A percentile compares a stretch with the other conserved stretches of the same genome.
Evolutionary conservation across 1,139 yeast species (phyloP).

Genomic region (Entelexis sorbosivorans): DNA sequence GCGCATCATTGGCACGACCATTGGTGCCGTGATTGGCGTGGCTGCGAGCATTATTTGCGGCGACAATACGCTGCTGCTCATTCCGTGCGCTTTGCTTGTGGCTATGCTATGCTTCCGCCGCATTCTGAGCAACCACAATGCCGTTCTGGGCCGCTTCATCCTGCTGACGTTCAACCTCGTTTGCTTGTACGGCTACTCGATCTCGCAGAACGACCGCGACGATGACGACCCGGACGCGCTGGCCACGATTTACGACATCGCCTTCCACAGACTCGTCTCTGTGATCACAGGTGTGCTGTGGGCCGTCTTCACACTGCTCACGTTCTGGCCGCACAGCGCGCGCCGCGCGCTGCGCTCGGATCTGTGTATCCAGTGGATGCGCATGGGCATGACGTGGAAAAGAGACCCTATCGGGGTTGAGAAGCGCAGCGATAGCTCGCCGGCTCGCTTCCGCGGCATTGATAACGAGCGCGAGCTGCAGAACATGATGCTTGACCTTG

Average conservation of each 20-base stretch:
- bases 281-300: conserved; percentile 65
- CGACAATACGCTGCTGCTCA: conserved; percentile 41
- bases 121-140: conserved; percentile 53
- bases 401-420: conserved; percentile 37
- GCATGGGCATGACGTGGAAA: conserved; percentile 77
- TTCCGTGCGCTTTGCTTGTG: conserved; percentile 44
- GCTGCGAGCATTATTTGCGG: conserved; percentile 53
- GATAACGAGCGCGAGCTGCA: conserved; percentile 34
- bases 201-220: conserved; percentile 49
- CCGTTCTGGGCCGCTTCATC: conserved; percentile 45
- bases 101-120: conserved; percentile 59
- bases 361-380: conserved; percentile 58
- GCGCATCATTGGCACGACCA: conserved; percentile 62
- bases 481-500: conserved; percentile 50
- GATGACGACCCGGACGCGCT: conserved; percentile 56
- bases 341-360: conserved; percentile 56
- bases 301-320: conserved; percentile 54
- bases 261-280: conserved; percentile 63
- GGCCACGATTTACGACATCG: conserved; percentile 61
- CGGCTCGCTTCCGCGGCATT: conserved; percentile 24
- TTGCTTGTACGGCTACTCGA: conserved; percentile 62
- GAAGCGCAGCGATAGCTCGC: conserved; percentile 24
- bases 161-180: conserved; percentile 69
- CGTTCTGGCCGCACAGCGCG: conserved; percentile 66
- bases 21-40: conserved; percentile 58